Evolutionary conservation across 306 rosid species (phyloP).

Genomic region (Benincasa hispida): DNA sequence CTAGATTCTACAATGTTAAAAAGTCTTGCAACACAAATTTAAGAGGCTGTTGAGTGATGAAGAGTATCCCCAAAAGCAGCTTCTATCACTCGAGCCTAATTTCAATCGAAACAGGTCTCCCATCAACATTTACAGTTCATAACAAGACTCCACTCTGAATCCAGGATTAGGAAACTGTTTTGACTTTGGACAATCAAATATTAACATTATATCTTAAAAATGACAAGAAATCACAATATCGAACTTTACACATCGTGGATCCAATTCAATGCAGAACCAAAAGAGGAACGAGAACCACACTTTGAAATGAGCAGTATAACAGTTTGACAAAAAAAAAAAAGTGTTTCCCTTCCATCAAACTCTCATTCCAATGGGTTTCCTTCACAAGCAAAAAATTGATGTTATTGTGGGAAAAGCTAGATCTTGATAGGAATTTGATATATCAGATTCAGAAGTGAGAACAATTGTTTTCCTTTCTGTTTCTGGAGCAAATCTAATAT

Average conservation of each 20-base stretch:
- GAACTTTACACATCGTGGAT: neutral
- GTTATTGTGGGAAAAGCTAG: neutral
- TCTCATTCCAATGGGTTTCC: neutral
- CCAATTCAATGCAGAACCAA: neutral
- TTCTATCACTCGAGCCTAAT: neutral
- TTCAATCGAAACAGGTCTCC: neutral
- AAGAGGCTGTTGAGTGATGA: neutral
- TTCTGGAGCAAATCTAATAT: neutral
- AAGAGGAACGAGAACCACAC: neutral
- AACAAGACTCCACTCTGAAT: neutral
- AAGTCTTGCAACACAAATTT: neutral
- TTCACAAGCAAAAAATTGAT: neutral
- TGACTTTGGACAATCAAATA: neutral
- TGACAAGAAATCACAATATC: neutral
- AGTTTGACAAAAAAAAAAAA: neutral
- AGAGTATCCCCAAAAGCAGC: neutral
- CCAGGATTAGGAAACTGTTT: neutral
- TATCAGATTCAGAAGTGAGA: neutral
- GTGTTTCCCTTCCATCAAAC: neutral
- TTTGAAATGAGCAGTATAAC: neutral
- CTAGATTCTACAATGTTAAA: neutral
- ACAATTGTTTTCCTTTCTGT: neutral
- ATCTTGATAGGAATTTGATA: neutral
- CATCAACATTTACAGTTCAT: neutral
- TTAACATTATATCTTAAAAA: neutral